Conservation (phyloP, 2,329 filamentous ascomycete genomes). For the Escovopsis sp. region DNA sequence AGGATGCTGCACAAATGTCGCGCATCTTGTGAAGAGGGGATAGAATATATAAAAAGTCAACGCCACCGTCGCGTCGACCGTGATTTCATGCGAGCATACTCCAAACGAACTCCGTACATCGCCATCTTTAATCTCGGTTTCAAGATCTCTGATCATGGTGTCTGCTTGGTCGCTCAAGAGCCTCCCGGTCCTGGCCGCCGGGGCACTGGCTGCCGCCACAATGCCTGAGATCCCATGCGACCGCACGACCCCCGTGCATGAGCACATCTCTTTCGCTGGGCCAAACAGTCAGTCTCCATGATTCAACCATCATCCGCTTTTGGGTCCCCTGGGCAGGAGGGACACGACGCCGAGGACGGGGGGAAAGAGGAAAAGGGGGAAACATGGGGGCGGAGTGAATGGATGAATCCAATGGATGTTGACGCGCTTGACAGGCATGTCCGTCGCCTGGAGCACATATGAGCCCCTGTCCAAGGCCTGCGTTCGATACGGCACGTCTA, state of each 20-base stretch:
- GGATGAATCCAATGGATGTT: not conserved
- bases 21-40: too few species aligned
- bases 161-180: conserved; percentile 1
- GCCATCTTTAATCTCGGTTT: too few species aligned
- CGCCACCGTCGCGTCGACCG: too few species aligned
- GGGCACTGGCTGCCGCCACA: conserved; percentile 9
- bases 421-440: conserved; percentile 23
- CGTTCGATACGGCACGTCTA: conserved; percentile 34
- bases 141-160: not conserved
- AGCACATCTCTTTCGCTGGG: conserved; percentile 35
- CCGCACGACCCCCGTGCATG: conserved; percentile 36
- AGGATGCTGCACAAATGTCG: too few species aligned
- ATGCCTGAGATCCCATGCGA: conserved; percentile 32
- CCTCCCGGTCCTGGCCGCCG: conserved; percentile 2
- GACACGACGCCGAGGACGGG: too few species aligned
- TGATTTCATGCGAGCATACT: too few species aligned
- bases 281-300: conserved; percentile 28
- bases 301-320: too few species aligned
- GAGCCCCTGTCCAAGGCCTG: conserved; percentile 27
- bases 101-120: too few species aligned
- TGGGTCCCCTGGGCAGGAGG: too few species aligned
- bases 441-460: conserved; percentile 43
- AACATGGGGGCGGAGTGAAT: too few species aligned
- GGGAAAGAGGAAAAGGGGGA: too few species aligned
- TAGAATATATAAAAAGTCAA: too few species aligned